phyloP scores from a whole-genome alignment of 148 eudicot genomes.

The Pouteria glomerata region DNA sequence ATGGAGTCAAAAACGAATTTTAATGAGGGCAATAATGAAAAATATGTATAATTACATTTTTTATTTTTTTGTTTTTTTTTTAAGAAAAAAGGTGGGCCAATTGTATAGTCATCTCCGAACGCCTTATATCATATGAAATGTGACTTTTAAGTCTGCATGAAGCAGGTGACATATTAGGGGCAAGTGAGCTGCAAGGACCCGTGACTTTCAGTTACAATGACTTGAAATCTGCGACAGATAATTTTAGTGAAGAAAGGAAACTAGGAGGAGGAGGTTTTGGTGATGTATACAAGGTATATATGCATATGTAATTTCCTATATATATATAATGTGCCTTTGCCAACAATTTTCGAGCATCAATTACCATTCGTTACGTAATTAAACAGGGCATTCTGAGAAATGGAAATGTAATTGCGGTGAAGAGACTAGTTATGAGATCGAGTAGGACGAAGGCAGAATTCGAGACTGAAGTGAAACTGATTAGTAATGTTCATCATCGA shows the following conservation, averaged over 20 bases:
- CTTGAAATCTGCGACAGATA: conserved; percentile 36
- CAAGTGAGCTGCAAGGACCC: conserved; percentile 44
- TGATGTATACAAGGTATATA: conserved; percentile 34
- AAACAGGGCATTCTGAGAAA: conserved; percentile 38
- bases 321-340: not conserved
- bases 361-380: not conserved
- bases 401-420: conserved; percentile 41
- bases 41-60: no score
- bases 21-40: no score
- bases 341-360: not conserved
- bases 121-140: no score
- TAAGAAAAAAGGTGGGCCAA: no score
- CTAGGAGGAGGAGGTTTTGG: conserved; percentile 49
- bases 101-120: no score
- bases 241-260: conserved; percentile 36
- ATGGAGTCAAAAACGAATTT: no score
- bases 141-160: not conserved
- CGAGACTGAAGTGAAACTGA: conserved; percentile 44
- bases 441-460: conserved; percentile 35
- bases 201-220: conserved; percentile 32
- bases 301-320: not conserved
- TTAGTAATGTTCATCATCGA: conserved; percentile 46
- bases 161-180: conserved; percentile 32
- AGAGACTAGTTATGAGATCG: conserved; percentile 23
- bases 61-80: no score